Evolutionary conservation across 2,329 filamentous ascomycete genomes (phyloP).

Genomic region (Nigrospora sphaerica): DNA sequence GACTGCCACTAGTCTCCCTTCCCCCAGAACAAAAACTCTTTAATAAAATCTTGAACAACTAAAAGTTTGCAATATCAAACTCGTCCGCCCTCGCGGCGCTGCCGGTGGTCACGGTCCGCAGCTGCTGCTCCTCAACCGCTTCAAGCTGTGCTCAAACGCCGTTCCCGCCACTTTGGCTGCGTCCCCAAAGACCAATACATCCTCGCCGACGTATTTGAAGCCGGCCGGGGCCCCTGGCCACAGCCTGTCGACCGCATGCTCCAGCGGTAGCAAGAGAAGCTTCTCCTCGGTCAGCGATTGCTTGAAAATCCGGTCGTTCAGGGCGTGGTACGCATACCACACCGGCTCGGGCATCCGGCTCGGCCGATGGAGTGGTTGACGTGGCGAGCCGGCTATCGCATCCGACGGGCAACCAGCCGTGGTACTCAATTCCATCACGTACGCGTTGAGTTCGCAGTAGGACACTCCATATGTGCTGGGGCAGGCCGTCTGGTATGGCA

Average conservation of each 20-base stretch:
- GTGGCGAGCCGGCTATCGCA: too few species aligned
- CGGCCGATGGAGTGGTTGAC: neutral
- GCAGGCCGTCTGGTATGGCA: neutral
- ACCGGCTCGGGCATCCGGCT: neutral
- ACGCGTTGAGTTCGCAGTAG: neutral
- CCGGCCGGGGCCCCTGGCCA: neutral
- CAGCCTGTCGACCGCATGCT: neutral
- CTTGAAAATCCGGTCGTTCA: conserved; percentile 1
- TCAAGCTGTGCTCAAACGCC: neutral
- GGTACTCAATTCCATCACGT: neutral
- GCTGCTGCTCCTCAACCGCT: neutral
- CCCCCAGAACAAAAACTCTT: too few species aligned
- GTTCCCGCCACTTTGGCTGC: neutral
- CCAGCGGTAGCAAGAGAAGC: neutral
- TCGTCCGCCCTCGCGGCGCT: too few species aligned
- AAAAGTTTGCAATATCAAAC: too few species aligned
- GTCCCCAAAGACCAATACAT: neutral
- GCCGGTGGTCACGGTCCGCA: too few species aligned
- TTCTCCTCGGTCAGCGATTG: neutral
- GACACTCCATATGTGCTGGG: neutral
- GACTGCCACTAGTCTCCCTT: too few species aligned
- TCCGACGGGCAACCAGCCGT: neutral
- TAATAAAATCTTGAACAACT: too few species aligned
- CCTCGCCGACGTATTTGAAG: conserved; percentile 1
- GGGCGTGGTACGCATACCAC: conserved; percentile 1